These are phyloP conservation scores for Hanseniaspora occidentalis DNA, from an alignment of 805 yeast genomes.

Conservation along the genomic window DNA sequence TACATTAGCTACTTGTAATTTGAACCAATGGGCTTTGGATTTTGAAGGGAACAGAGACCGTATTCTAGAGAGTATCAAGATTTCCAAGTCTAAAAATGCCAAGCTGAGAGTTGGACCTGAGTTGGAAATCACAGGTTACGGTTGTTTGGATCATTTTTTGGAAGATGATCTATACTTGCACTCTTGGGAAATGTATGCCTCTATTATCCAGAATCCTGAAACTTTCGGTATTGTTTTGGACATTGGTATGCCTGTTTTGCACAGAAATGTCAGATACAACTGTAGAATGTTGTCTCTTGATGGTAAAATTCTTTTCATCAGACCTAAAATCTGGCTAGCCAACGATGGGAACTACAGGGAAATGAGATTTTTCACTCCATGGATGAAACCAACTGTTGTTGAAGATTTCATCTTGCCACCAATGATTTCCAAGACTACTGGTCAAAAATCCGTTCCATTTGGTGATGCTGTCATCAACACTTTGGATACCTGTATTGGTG, in stretches of 20 bases:
- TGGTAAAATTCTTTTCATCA: constrained; percentile 66
- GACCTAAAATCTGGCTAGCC: constrained; percentile 89
- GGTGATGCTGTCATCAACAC: constrained; percentile 89
- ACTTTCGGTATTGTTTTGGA: constrained; percentile 74
- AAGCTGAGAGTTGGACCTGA: constrained; percentile 92
- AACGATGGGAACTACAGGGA: constrained; percentile 98
- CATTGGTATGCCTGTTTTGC: constrained; percentile 89
- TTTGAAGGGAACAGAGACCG: constrained; percentile 95
- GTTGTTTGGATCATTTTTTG: constrained; percentile 85
- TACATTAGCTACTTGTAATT: constrained; percentile 85
- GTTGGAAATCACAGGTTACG: constrained; percentile 87
- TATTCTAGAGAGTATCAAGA: constrained; percentile 63
- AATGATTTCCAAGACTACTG: constrained; percentile 48
- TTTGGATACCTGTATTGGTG: constrained; percentile 82
- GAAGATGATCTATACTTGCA: constrained; percentile 84
- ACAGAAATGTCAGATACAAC: constrained; percentile 79
- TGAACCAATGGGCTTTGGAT: constrained; percentile 98
- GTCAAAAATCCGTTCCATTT: constrained; percentile 57
- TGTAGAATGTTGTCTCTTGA: constrained; percentile 78
- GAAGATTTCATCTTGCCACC: constrained; percentile 69
- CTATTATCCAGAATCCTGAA: constrained; percentile 53
- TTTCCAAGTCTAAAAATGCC: constrained; percentile 70
- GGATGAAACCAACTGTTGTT: constrained; percentile 68
- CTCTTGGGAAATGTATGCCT: constrained; percentile 88
- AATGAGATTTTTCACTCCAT: constrained; percentile 93